phyloP scores from a whole-genome alignment of 2,329 filamentous ascomycete genomes.

The Chaetomium sp. region DNA sequence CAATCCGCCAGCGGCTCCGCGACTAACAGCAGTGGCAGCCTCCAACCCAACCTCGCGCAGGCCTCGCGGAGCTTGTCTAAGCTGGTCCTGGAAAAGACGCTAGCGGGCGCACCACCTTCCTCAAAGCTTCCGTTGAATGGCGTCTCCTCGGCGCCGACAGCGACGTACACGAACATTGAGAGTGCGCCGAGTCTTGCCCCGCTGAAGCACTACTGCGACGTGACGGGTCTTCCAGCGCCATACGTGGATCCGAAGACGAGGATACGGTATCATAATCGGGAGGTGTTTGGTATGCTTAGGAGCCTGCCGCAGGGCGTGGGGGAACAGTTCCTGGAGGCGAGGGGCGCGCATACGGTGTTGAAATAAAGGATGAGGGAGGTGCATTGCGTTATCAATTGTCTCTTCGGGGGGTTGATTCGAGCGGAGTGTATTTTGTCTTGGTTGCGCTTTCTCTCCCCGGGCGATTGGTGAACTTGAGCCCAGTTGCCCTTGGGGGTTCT shows the following conservation, averaged over 20 bases:
- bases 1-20: conserved; percentile 36
- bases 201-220: conserved; percentile 86
- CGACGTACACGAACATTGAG: conserved; percentile 91
- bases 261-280: conserved; percentile 84
- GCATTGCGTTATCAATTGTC: not conserved
- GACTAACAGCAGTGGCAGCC: conserved; percentile 20
- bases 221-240: conserved; percentile 84
- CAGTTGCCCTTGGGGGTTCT: no score
- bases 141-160: conserved; percentile 53
- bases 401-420: no score
- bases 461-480: no score
- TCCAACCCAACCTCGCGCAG: conserved; percentile 72
- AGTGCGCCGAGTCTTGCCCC: conserved; percentile 82
- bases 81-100: conserved; percentile 71
- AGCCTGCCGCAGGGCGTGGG: conserved; percentile 72
- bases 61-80: conserved; percentile 81
- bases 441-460: no score
- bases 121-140: conserved; percentile 23
- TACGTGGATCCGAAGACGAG: conserved; percentile 95
- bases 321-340: conserved; percentile 82
- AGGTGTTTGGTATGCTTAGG: conserved; percentile 81
- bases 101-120: conserved; percentile 39
- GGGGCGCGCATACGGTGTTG: conserved; percentile 86
- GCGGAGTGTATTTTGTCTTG: no score
- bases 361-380: conserved; percentile 53